Evolutionary conservation across 1,139 yeast species (phyloP), one percentile per base, ranked within the genome.

Genomic region (Lodderomyces pseudojiufengensis): DNA sequence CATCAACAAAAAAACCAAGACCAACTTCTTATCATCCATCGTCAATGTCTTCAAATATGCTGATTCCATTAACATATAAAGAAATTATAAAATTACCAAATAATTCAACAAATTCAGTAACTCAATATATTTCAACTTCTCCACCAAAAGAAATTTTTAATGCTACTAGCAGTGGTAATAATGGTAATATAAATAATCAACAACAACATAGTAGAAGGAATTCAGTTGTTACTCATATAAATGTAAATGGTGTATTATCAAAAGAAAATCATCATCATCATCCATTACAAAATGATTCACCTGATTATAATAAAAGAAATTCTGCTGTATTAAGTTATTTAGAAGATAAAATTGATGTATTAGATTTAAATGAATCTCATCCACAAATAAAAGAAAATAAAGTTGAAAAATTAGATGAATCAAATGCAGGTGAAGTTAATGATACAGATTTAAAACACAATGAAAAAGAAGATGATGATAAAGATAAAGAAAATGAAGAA

Each of bases 21-120:
- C 92, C 94, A 32, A 83, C 90, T 0, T 82, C 90, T 7, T 84
- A 81, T 52, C 90, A 84, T 52, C 92, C 94, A 9, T 63, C 68
- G 20, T 65, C 73, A n/a, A 59, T 65, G 61, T 49, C 68, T 8
- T 62, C 70, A 4, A 52, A 65, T n/a, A 50, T 62, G 28, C 51
- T 59, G 40, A 52, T 50, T 38, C 39, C 57, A 9, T 27, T 22
- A 9, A 18, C 21, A 22, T 32, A 32, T 15, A 51, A 62, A 6
- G 70, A 64, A 24, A 61, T 56, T 37, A 54, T 62, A 37, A 62
- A 60, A 42, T 55, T 59, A 21, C 65, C 68, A 8, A 60, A 63
- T 11, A 60, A 62, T n/a, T 46, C 15, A 11, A 15, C 31, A 16
- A 27, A 59, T 15, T 63, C 69, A 10, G 55, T 61, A 29, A 59